Evolutionary conservation across 768 basidiomycete genomes (phyloP).

Genomic region (Psilocybe tampanensis): DNA sequence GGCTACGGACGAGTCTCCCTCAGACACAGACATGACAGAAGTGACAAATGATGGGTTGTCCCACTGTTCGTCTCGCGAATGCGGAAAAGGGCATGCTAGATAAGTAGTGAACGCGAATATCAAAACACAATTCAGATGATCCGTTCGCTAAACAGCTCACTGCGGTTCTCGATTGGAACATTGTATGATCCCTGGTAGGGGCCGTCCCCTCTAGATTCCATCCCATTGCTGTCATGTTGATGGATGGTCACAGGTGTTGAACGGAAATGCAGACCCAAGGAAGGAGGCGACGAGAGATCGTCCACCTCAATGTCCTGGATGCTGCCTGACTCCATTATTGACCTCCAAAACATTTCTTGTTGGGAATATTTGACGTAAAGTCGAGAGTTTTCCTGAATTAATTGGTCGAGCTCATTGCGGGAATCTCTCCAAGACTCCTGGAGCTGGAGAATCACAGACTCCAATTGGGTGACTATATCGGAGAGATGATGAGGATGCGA

Average conservation of each 20-base stretch:
- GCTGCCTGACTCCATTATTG: conserved; percentile 61
- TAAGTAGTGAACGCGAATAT: conserved; percentile 56
- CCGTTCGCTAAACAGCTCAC: conserved; percentile 25
- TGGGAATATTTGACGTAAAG: conserved; percentile 67
- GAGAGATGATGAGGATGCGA: conserved; percentile 5
- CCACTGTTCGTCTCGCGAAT: conserved; percentile 44
- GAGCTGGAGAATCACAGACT: conserved; percentile 81
- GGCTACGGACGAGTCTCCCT: conserved; percentile 40
- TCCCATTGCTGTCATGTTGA: conserved; percentile 32
- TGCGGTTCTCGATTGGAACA: conserved; percentile 30
- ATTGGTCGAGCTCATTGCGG: conserved; percentile 58
- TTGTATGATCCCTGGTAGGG: conserved; percentile 48
- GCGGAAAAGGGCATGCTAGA: conserved; percentile 46
- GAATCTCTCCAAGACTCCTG: conserved; percentile 80
- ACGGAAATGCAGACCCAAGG: conserved; percentile 33
- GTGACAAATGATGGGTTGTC: conserved; percentile 32
- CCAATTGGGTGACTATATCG: conserved; percentile 68
- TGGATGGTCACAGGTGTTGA: conserved; percentile 36
- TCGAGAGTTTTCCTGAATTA: conserved; percentile 66
- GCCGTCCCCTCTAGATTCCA: conserved; percentile 57
- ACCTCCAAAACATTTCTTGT: conserved; percentile 74
- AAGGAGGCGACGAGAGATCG: conserved; percentile 53
- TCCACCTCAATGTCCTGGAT: conserved; percentile 50
- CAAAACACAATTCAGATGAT: conserved; percentile 27
- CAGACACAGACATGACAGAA: conserved; percentile 44